phyloP scores from a whole-genome alignment of 805 yeast genomes.

The Suhomyces sp. region DNA sequence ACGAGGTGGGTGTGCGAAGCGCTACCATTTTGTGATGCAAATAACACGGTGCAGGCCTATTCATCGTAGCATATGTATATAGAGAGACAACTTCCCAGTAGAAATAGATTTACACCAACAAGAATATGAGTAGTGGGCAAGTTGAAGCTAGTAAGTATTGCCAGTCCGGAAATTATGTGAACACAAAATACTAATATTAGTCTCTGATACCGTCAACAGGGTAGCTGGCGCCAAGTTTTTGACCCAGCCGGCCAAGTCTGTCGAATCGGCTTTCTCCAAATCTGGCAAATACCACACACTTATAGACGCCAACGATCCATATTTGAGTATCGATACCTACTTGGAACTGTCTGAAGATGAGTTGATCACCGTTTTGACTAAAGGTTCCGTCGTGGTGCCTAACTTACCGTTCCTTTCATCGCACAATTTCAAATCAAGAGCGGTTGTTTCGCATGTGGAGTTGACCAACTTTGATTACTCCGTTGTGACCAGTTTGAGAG shows the following conservation, averaged over 20 bases:
- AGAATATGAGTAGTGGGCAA: slow-evolving; percentile 12
- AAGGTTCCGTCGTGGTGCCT: slow-evolving; percentile 52
- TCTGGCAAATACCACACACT: slow-evolving; percentile 25
- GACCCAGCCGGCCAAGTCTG: slow-evolving; percentile 48
- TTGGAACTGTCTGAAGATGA: slow-evolving; percentile 15
- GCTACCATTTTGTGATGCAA: neutral
- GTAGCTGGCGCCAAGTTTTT: slow-evolving; percentile 37
- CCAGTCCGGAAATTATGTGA: neutral
- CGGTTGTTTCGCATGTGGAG: slow-evolving; percentile 61
- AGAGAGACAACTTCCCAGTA: neutral
- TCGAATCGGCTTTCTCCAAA: slow-evolving; percentile 29
- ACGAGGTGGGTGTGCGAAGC: neutral
- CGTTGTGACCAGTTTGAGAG: slow-evolving; percentile 68
- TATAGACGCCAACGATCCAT: slow-evolving; percentile 53
- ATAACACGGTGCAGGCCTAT: neutral
- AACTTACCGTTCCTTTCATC: slow-evolving; percentile 57
- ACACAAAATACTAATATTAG: slow-evolving; percentile 15
- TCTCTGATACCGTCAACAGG: slow-evolving; percentile 26
- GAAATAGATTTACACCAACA: neutral
- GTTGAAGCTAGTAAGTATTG: slow-evolving; percentile 9
- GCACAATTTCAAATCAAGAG: slow-evolving; percentile 31
- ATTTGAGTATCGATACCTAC: slow-evolving; percentile 39
- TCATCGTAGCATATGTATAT: slow-evolving; percentile 1
- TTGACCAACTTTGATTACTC: slow-evolving; percentile 63
- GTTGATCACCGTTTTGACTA: slow-evolving; percentile 48